A percentile compares a stretch with the other conserved stretches of the same genome.
phyloP scores from a whole-genome alignment of 805 yeast species.

The Huiozyma naganishii region DNA sequence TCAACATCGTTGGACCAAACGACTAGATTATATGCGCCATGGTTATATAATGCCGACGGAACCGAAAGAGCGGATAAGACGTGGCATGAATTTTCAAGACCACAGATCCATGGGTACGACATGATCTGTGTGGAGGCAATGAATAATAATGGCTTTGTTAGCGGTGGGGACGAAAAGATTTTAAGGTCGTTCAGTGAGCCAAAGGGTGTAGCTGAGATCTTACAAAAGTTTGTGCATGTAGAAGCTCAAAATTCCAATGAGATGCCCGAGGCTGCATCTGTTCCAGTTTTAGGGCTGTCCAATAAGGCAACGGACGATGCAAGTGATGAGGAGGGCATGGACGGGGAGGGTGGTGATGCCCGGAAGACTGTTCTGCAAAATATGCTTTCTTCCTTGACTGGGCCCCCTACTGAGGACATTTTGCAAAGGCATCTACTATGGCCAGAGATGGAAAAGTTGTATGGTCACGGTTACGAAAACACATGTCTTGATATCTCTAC shows the following conservation, averaged over 20 bases:
- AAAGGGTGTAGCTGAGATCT: slow-evolving; percentile 53
- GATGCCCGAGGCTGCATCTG: slow-evolving; percentile 74
- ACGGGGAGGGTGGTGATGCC: slow-evolving; percentile 23
- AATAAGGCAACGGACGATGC: slow-evolving; percentile 68
- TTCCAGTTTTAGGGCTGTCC: slow-evolving; percentile 89
- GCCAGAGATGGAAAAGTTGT: slow-evolving; percentile 90
- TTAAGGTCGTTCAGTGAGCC: slow-evolving; percentile 86
- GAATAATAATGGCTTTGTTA: slow-evolving; percentile 53
- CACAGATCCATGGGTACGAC: slow-evolving; percentile 97
- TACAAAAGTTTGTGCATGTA: slow-evolving; percentile 45
- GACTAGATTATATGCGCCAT: slow-evolving; percentile 67
- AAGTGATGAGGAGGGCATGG: slow-evolving; percentile 34
- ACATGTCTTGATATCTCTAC: slow-evolving; percentile 66
- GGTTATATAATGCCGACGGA: slow-evolving; percentile 32
- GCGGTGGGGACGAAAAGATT: slow-evolving; percentile 94
- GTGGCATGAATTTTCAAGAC: slow-evolving; percentile 92
- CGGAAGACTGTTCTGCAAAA: slow-evolving; percentile 35
- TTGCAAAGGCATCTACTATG: slow-evolving; percentile 84
- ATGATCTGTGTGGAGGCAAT: slow-evolving; percentile 72
- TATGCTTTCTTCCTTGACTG: slow-evolving; percentile 33
- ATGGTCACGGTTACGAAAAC: slow-evolving; percentile 96
- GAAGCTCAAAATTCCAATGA: slow-evolving; percentile 19
- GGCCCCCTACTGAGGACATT: slow-evolving; percentile 83
- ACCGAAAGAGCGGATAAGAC: slow-evolving; percentile 25
- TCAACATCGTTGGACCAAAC: slow-evolving; percentile 90